phyloP scores from a whole-genome alignment of 257 asterid species.

The Striga asiatica region DNA sequence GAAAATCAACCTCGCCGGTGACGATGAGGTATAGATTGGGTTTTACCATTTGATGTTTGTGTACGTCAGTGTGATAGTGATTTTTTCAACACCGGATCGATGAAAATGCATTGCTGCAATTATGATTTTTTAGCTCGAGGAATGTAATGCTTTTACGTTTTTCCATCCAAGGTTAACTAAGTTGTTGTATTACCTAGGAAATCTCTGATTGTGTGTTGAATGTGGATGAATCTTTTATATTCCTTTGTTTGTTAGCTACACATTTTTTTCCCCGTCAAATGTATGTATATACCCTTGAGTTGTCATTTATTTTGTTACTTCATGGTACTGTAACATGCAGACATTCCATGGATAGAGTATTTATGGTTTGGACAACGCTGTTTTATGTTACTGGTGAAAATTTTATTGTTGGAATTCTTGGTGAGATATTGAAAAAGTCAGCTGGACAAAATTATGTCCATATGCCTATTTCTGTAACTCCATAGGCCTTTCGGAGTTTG shows the following conservation, averaged over 20 bases:
- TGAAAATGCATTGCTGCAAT: too few relatives aligned
- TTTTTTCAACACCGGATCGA: too few relatives aligned
- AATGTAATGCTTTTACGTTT: background rate
- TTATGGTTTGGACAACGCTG: too few relatives aligned
- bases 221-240: background rate
- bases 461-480: background rate
- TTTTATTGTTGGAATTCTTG: too few relatives aligned
- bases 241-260: background rate
- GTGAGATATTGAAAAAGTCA: background rate
- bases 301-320: background rate
- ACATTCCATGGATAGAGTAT: too few relatives aligned
- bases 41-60: background rate
- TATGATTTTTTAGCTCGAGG: background rate
- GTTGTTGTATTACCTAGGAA: too few relatives aligned
- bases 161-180: background rate
- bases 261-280: too few relatives aligned
- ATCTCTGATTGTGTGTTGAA: too few relatives aligned
- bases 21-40: constrained; percentile 57
- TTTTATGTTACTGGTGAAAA: too few relatives aligned
- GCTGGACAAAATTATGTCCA: too few relatives aligned
- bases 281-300: background rate
- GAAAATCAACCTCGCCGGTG: constrained; percentile 72
- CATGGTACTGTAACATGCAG: background rate
- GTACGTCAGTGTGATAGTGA: background rate
- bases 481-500: background rate